Conservation (phyloP, 1,139 yeast genomes). For the Geotrichum histeridarum region DNA sequence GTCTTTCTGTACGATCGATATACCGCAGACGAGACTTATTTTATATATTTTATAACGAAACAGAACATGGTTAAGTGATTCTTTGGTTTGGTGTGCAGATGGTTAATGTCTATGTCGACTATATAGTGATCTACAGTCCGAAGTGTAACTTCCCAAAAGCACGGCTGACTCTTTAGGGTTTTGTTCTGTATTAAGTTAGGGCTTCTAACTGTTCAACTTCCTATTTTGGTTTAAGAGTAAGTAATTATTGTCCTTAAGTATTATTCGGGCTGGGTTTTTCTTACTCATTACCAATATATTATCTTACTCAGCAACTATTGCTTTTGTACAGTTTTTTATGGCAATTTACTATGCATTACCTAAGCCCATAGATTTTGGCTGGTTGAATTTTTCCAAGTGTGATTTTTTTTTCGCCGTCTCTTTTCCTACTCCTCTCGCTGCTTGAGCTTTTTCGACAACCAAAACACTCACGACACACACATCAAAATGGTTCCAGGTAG, state of each 20-base stretch:
- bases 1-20: too few species aligned
- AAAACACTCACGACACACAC: not conserved
- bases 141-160: not conserved
- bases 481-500: conserved; percentile 1
- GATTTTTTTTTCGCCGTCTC: not conserved
- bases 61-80: too few species aligned
- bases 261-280: not conserved
- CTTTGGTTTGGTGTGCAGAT: too few species aligned
- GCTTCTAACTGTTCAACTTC: not conserved
- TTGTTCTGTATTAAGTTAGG: not conserved
- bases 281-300: not conserved
- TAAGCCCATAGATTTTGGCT: not conserved
- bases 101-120: too few species aligned
- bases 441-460: not conserved
- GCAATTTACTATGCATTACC: not conserved
- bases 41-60: too few species aligned
- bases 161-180: conserved; percentile 1
- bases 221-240: not conserved
- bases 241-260: not conserved
- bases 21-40: too few species aligned
- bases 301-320: not conserved
- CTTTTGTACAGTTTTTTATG: not conserved
- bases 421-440: not conserved
- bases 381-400: not conserved
- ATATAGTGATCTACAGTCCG: too few species aligned